Conservation (phyloP, 148 eudicot genomes). For the Talinum fruticosum region DNA sequence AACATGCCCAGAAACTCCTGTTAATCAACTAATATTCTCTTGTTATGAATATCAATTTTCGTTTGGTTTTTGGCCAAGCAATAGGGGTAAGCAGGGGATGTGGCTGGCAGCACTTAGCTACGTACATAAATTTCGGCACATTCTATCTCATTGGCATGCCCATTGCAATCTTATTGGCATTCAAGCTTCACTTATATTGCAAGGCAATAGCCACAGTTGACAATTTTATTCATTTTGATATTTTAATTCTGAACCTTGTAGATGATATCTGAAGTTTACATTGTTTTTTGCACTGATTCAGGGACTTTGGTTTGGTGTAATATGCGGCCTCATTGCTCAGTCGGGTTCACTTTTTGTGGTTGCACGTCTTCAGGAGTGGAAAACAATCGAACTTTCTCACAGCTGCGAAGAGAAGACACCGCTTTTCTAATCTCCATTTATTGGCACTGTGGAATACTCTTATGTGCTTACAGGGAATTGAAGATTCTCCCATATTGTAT, state of each 20-base stretch:
- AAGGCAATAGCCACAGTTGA: constrained; percentile 33
- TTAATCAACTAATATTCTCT: neutral
- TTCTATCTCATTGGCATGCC: constrained; percentile 77
- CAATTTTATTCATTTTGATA: neutral
- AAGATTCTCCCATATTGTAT: no score
- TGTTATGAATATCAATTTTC: neutral
- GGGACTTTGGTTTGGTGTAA: constrained; percentile 39
- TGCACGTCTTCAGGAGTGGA: constrained; percentile 20
- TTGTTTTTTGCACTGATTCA: neutral
- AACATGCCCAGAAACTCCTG: neutral
- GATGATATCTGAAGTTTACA: neutral
- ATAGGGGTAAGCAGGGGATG: constrained; percentile 89
- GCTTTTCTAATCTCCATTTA: neutral
- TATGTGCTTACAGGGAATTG: neutral
- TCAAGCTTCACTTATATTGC: constrained; percentile 51
- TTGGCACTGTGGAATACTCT: neutral
- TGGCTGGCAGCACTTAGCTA: constrained; percentile 81
- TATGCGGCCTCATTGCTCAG: constrained; percentile 16
- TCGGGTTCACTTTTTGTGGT: constrained; percentile 4
- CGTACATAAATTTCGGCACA: constrained; percentile 57
- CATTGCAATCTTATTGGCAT: constrained; percentile 54
- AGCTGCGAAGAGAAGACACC: no score
- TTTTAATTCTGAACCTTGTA: neutral
- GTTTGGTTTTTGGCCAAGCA: neutral
- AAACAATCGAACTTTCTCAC: constrained; percentile 6